A percentile compares a stretch with the other conserved stretches of the same genome.
Evolutionary conservation across 2,329 filamentous ascomycete species (phyloP).

Genomic region (Alternaria brassicicola): DNA sequence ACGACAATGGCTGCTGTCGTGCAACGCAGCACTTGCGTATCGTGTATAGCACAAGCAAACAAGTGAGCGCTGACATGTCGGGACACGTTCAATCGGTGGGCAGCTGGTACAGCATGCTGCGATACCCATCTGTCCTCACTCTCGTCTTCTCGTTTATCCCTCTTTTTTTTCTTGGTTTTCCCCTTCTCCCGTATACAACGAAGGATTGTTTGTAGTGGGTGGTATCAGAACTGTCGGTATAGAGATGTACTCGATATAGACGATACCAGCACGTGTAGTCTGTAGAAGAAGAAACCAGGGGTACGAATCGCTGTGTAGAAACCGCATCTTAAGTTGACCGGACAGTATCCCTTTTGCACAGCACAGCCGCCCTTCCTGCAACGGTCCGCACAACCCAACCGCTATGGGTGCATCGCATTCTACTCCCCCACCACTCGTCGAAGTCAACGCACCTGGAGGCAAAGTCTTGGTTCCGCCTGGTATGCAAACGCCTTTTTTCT

Average conservation of each 20-base stretch:
- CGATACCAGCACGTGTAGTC: background rate
- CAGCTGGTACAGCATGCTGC: background rate
- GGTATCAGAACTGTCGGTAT: background rate
- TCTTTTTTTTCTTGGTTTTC: background rate
- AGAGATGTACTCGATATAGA: background rate
- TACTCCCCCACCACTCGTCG: conserved; percentile 31
- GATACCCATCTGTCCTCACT: background rate
- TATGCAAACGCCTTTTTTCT: background rate
- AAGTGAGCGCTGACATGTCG: background rate
- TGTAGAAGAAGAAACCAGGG: background rate
- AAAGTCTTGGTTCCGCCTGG: conserved; percentile 30
- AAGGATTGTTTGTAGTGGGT: background rate
- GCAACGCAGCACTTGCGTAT: background rate
- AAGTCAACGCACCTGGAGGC: conserved; percentile 26
- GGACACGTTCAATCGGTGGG: background rate
- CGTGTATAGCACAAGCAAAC: background rate
- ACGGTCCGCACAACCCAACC: background rate
- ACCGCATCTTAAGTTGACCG: background rate
- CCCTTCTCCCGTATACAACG: background rate
- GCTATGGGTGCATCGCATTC: conserved; percentile 33
- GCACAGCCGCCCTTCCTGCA: background rate
- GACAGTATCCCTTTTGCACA: background rate
- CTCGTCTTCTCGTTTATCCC: background rate
- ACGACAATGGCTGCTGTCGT: background rate
- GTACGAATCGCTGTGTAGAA: background rate